These are phyloP conservation scores for Trichosporon faecale DNA, from an alignment of 1,284 basidiomycete genomes.

Conservation along the genomic window DNA sequence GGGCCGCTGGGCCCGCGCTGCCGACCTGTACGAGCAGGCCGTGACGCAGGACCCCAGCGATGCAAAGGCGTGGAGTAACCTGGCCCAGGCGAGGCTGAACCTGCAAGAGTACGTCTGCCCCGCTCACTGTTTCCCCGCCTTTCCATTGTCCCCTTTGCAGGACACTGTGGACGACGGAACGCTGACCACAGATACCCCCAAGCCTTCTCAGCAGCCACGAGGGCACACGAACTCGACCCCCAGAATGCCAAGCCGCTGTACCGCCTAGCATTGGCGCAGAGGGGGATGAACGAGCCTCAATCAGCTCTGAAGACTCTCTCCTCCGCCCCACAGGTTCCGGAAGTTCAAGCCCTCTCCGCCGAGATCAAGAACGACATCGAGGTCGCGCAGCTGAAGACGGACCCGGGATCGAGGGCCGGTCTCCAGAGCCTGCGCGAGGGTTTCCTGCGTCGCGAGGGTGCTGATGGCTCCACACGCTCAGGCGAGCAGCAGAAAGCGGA, in stretches of 20 bases:
- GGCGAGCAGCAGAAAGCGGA: neutral
- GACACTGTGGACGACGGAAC: too few relatives aligned
- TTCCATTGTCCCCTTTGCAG: too few relatives aligned
- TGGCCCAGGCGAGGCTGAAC: conserved; percentile 51
- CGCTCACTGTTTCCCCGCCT: too few relatives aligned
- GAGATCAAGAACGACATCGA: neutral
- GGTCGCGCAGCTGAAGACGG: neutral
- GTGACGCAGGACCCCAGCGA: conserved; percentile 37
- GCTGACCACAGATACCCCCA: conserved; percentile 39
- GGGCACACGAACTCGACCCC: conserved; percentile 31
- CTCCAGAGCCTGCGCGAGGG: neutral
- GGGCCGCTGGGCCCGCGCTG: conserved; percentile 46
- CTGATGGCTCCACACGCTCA: neutral
- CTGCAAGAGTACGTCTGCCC: conserved; percentile 46
- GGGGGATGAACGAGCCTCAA: neutral
- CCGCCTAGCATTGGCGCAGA: conserved; percentile 40
- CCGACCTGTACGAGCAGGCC: conserved; percentile 45
- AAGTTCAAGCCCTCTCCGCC: neutral
- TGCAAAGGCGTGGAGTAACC: conserved; percentile 42
- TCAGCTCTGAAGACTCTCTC: neutral
- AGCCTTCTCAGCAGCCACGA: conserved; percentile 40
- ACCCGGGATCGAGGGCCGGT: neutral
- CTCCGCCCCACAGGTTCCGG: neutral
- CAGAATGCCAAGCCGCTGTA: conserved; percentile 48
- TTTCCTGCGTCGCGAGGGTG: neutral